phyloP scores from a whole-genome alignment of 305 asterid species.

The Fraxinus dipetala region DNA sequence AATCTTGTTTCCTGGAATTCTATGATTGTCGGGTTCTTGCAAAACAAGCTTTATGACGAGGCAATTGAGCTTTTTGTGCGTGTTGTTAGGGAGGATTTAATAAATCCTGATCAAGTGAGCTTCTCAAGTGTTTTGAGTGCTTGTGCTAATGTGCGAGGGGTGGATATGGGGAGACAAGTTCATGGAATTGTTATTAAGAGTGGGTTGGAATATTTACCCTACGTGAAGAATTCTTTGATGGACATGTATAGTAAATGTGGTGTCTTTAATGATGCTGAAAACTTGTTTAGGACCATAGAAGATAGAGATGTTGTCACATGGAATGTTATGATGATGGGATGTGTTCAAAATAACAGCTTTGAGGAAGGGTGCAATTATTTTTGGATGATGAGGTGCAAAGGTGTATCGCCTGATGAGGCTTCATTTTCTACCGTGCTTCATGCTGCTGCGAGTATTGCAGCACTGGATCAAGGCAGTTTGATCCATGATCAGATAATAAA shows the following conservation, averaged over 20 bases:
- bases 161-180: constrained; percentile 30
- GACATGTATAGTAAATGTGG: constrained; percentile 42
- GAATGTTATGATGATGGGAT: constrained; percentile 51
- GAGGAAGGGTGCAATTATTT: constrained; percentile 50
- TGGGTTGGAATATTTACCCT: constrained; percentile 31
- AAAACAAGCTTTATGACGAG: constrained; percentile 30
- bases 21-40: constrained; percentile 44
- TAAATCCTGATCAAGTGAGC: constrained; percentile 47
- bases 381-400: constrained; percentile 44
- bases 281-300: constrained; percentile 36
- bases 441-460: constrained; percentile 43
- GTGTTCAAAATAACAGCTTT: constrained; percentile 36
- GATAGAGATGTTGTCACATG: constrained; percentile 51
- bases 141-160: constrained; percentile 24
- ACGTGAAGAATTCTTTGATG: constrained; percentile 45
- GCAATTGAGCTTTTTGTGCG: constrained; percentile 34
- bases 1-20: constrained; percentile 58
- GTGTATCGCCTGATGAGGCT: constrained; percentile 42
- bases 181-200: constrained; percentile 32
- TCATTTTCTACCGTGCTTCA: constrained; percentile 44
- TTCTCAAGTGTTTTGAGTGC: constrained; percentile 53
- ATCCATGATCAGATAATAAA: constrained; percentile 45
- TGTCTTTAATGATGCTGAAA: constrained; percentile 36
- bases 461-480: constrained; percentile 38
- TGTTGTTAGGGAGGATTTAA: constrained; percentile 24